These are phyloP conservation scores for Saccharum officinarum DNA, from an alignment of 176 grass and related monocot species.

Conservation along the genomic window DNA sequence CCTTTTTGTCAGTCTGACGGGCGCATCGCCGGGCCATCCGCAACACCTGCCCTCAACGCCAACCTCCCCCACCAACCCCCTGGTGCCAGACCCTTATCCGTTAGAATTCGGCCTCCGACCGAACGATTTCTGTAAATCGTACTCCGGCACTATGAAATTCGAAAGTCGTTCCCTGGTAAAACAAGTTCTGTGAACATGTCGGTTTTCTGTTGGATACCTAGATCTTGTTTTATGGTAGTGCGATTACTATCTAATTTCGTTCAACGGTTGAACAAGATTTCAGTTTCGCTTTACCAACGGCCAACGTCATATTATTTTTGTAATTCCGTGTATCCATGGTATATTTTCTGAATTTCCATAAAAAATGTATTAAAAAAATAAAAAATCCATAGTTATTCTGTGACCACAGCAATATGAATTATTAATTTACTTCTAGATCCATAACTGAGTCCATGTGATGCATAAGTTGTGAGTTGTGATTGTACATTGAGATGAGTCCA, in stretches of 20 bases:
- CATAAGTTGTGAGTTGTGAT: slow-evolving; percentile 3
- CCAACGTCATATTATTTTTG: not conserved
- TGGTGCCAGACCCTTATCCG: not conserved
- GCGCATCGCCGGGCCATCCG: too few relatives aligned
- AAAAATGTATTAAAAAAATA: not conserved
- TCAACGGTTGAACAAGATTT: not conserved
- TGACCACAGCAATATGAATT: slow-evolving; percentile 9
- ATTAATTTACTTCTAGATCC: slow-evolving; percentile 20
- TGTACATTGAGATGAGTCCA: slow-evolving; percentile 7
- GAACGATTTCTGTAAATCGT: not conserved
- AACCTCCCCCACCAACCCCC: not conserved
- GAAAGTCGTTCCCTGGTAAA: not conserved
- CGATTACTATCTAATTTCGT: not conserved
- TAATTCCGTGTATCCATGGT: not conserved
- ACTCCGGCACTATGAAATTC: not conserved
- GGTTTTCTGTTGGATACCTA: not conserved
- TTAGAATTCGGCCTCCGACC: not conserved
- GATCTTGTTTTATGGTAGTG: not conserved
- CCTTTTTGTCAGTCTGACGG: too few relatives aligned
- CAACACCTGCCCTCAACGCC: not conserved
- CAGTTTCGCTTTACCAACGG: not conserved
- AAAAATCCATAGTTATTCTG: not conserved
- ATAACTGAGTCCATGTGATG: slow-evolving; percentile 15
- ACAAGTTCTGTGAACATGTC: not conserved
- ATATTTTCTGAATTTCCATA: not conserved